These are phyloP conservation scores for Mycena polygramma DNA, from an alignment of 768 basidiomycete species.

Conservation along the genomic window DNA sequence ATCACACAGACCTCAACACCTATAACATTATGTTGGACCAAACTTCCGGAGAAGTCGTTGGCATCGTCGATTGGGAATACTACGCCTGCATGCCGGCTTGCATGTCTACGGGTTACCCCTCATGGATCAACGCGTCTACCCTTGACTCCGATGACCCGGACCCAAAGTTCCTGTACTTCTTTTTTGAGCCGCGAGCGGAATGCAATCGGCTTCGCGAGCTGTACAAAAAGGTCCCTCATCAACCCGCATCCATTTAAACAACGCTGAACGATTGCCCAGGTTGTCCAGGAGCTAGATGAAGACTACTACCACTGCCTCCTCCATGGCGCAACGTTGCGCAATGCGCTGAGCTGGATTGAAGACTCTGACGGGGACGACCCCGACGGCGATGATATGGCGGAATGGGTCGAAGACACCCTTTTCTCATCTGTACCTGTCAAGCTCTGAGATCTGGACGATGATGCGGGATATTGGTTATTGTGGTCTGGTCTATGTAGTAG, in stretches of 20 bases:
- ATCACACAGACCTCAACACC: slow-evolving; percentile 7
- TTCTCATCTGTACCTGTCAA: not conserved
- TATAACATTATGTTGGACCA: slow-evolving; percentile 11
- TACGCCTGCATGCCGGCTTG: slow-evolving; percentile 17
- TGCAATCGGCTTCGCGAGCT: slow-evolving; percentile 15
- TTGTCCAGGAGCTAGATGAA: slow-evolving; percentile 17
- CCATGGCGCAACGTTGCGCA: slow-evolving; percentile 19
- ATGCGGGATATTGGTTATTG: too few species aligned
- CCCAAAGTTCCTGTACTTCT: not conserved
- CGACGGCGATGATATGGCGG: slow-evolving; percentile 10
- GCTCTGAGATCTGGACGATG: too few species aligned
- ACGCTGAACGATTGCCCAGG: not conserved
- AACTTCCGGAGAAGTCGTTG: slow-evolving; percentile 17
- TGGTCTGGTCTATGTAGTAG: too few species aligned
- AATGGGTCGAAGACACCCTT: slow-evolving; percentile 15
- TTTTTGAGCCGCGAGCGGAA: slow-evolving; percentile 1
- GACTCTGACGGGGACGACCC: not conserved
- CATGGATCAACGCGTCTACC: slow-evolving; percentile 18
- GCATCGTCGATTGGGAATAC: slow-evolving; percentile 28
- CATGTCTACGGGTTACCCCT: slow-evolving; percentile 14
- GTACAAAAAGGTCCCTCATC: slow-evolving; percentile 8
- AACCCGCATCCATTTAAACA: not conserved
- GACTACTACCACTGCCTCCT: slow-evolving; percentile 24
- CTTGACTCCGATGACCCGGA: slow-evolving; percentile 1
- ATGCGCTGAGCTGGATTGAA: slow-evolving; percentile 27